Evolutionary conservation across 305 asterid genomes (phyloP), one percentile per base, ranked within the genome.

Genomic region (Fraxinus xanthoxyloides): DNA sequence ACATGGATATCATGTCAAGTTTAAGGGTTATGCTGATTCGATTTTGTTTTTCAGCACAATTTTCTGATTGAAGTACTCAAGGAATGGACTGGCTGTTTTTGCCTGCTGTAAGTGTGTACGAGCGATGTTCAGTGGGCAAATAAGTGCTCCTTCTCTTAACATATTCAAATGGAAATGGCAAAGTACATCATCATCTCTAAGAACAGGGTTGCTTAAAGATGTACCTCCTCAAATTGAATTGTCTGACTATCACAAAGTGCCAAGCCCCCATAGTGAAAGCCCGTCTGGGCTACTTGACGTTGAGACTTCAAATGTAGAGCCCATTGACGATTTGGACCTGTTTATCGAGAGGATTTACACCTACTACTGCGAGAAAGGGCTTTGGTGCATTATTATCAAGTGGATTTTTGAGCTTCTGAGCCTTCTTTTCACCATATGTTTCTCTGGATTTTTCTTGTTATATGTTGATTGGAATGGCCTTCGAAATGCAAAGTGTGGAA

Each of bases 381-480:
- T 97, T 77, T 93, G 98, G 95, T 94, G 98, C 88, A 97, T 93
- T 28, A 91, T 97, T 82, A 80, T 92, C 70, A 94, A 94, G 88
- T 91, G 99, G 98, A 85, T 94, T 74, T 83, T 91, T 81, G 99
- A 94, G 89, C 98, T 94, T 78, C 88, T 93, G 77, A 92, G 93
- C 85, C 85, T 97, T 83, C 97, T 91, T 76, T 97, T 97, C 72
- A 91, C 90, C 32, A 91, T 93, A 82, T 94, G 93, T 83, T 94
- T 97, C 79, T 97, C 99, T 82, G 98, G 92, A 36, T 97, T 97
- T 85, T 88, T 96, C 81, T 81, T 94, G 81, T 91, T 97, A 76
- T 90, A 82, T 84, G 97, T 97, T 79, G 97, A 97, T 83, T 97
- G 99, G 99, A 90, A 89, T 87, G 98, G 99, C 77, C 95, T 97